Percentiles rank a stretch among this genome's conserved stretches.
These are phyloP conservation scores for Crithidia bombi DNA, from an alignment of 208 protist species.

Conservation along the genomic window DNA sequence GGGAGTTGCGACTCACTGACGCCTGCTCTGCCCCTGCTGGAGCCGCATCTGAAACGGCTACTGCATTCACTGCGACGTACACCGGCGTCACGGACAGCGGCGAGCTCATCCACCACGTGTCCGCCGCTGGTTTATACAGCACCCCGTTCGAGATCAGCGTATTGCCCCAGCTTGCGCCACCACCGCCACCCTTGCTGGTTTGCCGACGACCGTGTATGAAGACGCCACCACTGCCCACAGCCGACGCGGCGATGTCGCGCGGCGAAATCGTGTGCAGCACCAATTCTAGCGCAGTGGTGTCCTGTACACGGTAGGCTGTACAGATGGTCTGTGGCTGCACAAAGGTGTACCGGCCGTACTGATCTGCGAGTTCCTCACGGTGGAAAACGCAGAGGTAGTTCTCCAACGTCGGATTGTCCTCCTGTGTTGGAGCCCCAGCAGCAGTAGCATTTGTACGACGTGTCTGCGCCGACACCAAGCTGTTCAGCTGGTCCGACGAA, in stretches of 20 bases:
- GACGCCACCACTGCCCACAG: constrained; percentile 39
- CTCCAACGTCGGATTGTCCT: constrained; percentile 5
- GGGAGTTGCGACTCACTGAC: neutral
- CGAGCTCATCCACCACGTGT: constrained; percentile 84
- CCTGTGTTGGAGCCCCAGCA: neutral
- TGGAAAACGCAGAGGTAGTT: constrained; percentile 86
- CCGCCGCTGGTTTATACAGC: constrained; percentile 48
- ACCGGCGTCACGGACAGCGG: constrained; percentile 67
- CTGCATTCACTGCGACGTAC: constrained; percentile 37
- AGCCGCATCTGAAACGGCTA: neutral
- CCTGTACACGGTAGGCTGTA: constrained; percentile 57
- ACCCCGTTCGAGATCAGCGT: constrained; percentile 41
- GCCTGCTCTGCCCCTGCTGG: neutral
- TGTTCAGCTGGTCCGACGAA: neutral
- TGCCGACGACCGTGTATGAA: constrained; percentile 66
- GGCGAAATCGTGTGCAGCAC: constrained; percentile 62
- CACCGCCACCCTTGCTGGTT: neutral
- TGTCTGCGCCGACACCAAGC: neutral
- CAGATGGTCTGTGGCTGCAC: constrained; percentile 60
- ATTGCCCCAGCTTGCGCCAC: neutral
- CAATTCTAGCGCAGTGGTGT: constrained; percentile 54
- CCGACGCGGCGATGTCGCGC: constrained; percentile 44
- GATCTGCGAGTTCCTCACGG: constrained; percentile 67
- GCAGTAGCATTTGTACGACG: neutral
- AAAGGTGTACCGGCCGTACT: constrained; percentile 56